A percentile compares a stretch with the other conserved stretches of the same genome.
phyloP scores from a whole-genome alignment of 164 flowering plant species.

The Taxillus chinensis region DNA sequence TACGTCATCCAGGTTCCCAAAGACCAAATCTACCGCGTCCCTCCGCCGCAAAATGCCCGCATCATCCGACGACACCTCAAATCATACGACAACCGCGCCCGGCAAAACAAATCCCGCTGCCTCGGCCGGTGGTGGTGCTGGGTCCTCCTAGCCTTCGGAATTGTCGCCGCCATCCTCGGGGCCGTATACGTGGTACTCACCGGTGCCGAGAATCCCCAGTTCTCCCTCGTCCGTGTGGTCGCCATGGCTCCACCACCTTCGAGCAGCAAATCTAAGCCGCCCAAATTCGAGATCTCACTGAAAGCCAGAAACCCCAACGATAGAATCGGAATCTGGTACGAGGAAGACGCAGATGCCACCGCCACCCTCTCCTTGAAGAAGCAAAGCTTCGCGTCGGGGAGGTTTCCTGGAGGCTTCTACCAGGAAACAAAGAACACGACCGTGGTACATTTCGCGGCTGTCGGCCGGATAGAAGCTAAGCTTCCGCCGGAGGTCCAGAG shows the following conservation, averaged over 20 bases:
- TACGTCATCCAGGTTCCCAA: constrained; percentile 1
- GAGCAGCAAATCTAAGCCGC: background rate
- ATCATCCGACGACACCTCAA: background rate
- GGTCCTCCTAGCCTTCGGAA: background rate
- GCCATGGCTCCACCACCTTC: background rate
- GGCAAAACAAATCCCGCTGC: background rate
- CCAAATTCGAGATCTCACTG: background rate
- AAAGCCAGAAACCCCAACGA: background rate
- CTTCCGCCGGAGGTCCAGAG: background rate
- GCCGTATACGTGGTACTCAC: background rate
- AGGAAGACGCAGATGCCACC: background rate
- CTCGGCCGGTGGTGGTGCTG: background rate
- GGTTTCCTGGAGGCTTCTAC: background rate
- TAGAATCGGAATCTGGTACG: background rate
- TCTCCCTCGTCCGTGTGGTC: background rate
- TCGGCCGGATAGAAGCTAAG: background rate
- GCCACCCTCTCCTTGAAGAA: background rate
- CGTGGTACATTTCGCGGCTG: background rate
- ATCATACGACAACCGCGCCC: background rate
- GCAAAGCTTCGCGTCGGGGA: background rate
- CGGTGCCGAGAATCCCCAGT: background rate
- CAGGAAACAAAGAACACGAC: background rate
- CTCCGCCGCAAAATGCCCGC: background rate
- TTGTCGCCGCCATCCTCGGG: background rate
- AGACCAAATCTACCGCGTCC: constrained; percentile 1